Evolutionary conservation across 176 grass and related monocot species (phyloP), one percentile per base, ranked within the genome.

Genomic region (Musa schizocarpa): DNA sequence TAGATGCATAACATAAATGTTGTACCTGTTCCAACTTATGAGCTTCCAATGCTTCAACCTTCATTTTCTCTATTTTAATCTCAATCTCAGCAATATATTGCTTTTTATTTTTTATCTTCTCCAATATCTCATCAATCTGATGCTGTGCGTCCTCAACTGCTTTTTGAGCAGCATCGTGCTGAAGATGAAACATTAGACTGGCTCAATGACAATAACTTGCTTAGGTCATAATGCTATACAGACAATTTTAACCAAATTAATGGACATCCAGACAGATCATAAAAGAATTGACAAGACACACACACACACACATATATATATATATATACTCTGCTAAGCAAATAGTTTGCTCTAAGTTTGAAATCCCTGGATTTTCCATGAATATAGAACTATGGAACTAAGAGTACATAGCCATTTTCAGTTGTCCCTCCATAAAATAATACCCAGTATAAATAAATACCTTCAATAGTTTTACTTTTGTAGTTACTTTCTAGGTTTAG

Each of bases 141-240:
- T 84, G 83, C 70, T 94, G 86, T 53, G 86, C 80, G 73, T 84
- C 83, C 75, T 51, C 82, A 81, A 86, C 89, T 77, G 93, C 90
- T 80, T 79, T 63, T 74, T 54, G 83, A 74, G 83, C 90, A 83
- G 77, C 85, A 80, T 87, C 82, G 74, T 94, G 95, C 95, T 98
- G 81, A 70, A 52, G 14, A 51, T n/a, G 16, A 17, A 70, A 70
- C 68, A 65, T 70, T 70, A 52, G 12, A 52, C 25, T 19, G 21
- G 24, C 63, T 65, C 20, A 24, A 65, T 25, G 34, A 43, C 34
- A 43, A 43, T 43, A 43, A 43, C 34, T 43, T 43, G 34, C 34
- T 43, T 43, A 43, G 34, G 34, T 43, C 34, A 43, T 43, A 43
- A 43, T 43, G 34, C 3, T 43, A 43, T 43, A 43, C 34, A 43